phyloP scores from a whole-genome alignment of 768 basidiomycete genomes.

The Rhodocollybia butyracea region DNA sequence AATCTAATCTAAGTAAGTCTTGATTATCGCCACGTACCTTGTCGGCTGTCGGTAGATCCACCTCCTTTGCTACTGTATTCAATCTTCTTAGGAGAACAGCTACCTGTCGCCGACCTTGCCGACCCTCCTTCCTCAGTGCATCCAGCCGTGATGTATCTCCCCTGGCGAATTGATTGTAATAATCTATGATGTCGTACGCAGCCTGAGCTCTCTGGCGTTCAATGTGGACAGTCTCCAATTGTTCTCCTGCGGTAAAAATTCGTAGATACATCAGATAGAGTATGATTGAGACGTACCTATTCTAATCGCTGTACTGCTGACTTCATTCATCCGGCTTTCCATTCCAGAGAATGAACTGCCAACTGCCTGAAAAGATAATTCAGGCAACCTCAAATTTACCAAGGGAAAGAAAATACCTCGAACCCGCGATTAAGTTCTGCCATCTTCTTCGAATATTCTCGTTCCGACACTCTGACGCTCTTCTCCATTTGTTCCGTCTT shows the following conservation, averaged over 20 bases:
- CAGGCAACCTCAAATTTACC: slow-evolving; percentile 2
- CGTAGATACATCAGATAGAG: not conserved
- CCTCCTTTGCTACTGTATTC: slow-evolving; percentile 87
- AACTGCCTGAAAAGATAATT: slow-evolving; percentile 56
- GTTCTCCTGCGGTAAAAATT: slow-evolving; percentile 63
- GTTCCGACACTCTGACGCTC: slow-evolving; percentile 81
- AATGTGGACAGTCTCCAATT: slow-evolving; percentile 91
- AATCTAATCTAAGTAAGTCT: not conserved
- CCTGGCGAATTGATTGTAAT: slow-evolving; percentile 88
- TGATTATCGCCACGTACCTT: slow-evolving; percentile 45
- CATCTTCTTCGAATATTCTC: slow-evolving; percentile 94
- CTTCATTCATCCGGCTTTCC: slow-evolving; percentile 89
- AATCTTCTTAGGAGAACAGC: slow-evolving; percentile 85
- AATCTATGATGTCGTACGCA: slow-evolving; percentile 89
- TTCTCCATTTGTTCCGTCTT: slow-evolving; percentile 93
- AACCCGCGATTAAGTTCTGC: slow-evolving; percentile 90
- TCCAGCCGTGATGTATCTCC: slow-evolving; percentile 77
- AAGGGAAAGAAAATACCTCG: slow-evolving; percentile 55
- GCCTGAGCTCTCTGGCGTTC: slow-evolving; percentile 92
- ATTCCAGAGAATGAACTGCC: slow-evolving; percentile 85
- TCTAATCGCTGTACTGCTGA: slow-evolving; percentile 89
- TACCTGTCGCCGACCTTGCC: slow-evolving; percentile 84
- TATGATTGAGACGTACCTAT: slow-evolving; percentile 58
- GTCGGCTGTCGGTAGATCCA: slow-evolving; percentile 81
- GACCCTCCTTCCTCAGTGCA: slow-evolving; percentile 79